phyloP scores from a whole-genome alignment of 768 basidiomycete species.

The Agrocybe chaxingu region DNA sequence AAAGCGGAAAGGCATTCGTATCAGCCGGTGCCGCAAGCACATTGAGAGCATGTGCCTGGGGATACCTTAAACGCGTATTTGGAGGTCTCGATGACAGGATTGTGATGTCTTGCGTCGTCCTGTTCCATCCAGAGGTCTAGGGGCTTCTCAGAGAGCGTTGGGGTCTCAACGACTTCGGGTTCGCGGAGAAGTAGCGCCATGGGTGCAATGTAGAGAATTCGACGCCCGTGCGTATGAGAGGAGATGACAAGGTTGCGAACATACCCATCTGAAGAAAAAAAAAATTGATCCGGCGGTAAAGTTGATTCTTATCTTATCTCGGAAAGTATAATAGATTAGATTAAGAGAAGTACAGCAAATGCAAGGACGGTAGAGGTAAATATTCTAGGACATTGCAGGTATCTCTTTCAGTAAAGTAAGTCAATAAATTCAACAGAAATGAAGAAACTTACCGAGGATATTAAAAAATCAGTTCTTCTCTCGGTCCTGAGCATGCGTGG shows the following conservation, averaged over 20 bases:
- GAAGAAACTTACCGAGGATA: too few relatives aligned
- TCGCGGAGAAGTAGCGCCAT: not conserved
- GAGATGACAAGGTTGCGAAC: too few relatives aligned
- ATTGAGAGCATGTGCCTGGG: constrained; percentile 6
- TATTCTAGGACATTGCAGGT: too few relatives aligned
- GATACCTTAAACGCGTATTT: constrained; percentile 56
- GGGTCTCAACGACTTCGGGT: not conserved
- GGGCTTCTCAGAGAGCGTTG: constrained; percentile 24
- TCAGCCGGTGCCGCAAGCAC: not conserved
- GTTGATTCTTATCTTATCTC: constrained; percentile 19
- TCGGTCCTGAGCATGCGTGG: constrained; percentile 29
- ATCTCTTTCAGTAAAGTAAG: too few relatives aligned
- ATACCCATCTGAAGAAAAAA: too few relatives aligned
- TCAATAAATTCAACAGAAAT: too few relatives aligned
- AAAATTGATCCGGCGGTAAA: too few relatives aligned
- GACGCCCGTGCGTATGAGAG: too few relatives aligned
- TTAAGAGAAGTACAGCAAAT: not conserved
- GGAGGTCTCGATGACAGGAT: constrained; percentile 60
- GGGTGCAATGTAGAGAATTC: not conserved
- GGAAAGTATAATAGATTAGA: not conserved
- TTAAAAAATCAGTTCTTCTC: not conserved
- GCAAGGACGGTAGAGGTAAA: too few relatives aligned
- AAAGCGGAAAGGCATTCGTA: not conserved
- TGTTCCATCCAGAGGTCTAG: constrained; percentile 16
- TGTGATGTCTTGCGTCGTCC: constrained; percentile 25